Evolutionary conservation across 768 basidiomycete genomes (phyloP).

Genomic region (Dacryopinax primogenitus): DNA sequence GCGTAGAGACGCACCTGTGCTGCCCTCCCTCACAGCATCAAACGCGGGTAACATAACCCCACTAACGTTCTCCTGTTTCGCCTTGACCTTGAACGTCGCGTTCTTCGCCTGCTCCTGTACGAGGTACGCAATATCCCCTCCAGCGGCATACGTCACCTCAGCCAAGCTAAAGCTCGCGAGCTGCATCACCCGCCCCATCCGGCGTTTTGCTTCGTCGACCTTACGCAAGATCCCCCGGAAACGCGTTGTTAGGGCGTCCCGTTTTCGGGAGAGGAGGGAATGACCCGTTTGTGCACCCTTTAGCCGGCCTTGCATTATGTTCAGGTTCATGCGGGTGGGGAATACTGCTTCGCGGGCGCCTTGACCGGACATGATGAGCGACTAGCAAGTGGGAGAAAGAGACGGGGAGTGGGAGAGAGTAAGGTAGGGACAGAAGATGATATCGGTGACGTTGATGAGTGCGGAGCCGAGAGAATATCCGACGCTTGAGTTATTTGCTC

Average conservation of each 20-base stretch:
- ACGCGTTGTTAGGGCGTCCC: constrained; percentile 87
- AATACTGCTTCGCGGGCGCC: constrained; percentile 88
- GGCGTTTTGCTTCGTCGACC: constrained; percentile 98
- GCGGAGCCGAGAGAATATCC: neutral
- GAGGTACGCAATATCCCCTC: constrained; percentile 89
- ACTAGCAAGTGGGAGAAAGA: neutral
- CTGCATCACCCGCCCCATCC: constrained; percentile 99
- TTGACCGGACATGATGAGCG: constrained; percentile 66
- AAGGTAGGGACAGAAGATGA: neutral
- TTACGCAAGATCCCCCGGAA: constrained; percentile 90
- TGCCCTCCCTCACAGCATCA: constrained; percentile 73
- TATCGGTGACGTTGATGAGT: neutral
- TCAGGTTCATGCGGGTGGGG: constrained; percentile 94
- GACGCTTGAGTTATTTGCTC: neutral
- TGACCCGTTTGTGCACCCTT: constrained; percentile 93
- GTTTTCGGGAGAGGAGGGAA: constrained; percentile 90
- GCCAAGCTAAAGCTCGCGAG: constrained; percentile 97
- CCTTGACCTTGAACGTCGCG: constrained; percentile 84
- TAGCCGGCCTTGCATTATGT: constrained; percentile 77
- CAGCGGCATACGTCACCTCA: constrained; percentile 92
- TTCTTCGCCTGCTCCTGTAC: constrained; percentile 91
- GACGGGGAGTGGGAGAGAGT: neutral
- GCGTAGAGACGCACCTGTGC: constrained; percentile 52
- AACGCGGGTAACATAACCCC: constrained; percentile 94
- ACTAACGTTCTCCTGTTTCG: constrained; percentile 95